These are phyloP conservation scores for Fraxinus platypoda DNA, from an alignment of 305 asterid species.

Conservation along the genomic window DNA sequence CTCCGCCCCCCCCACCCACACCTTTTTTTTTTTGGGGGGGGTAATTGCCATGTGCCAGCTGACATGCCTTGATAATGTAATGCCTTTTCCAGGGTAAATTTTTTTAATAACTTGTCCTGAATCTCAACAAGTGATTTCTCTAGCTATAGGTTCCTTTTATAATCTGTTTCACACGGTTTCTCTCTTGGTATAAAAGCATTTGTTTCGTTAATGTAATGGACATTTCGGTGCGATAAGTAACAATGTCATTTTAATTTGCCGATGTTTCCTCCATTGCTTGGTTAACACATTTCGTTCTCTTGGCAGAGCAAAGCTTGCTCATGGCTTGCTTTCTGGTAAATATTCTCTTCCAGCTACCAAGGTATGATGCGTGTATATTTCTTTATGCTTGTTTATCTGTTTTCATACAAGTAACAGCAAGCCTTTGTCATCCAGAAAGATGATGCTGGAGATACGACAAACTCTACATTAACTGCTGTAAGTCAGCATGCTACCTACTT, in stretches of 20 bases:
- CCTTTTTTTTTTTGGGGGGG: neutral
- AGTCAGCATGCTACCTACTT: conserved; percentile 20
- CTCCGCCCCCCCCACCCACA: neutral
- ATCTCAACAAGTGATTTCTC: neutral
- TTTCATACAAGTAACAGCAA: conserved; percentile 21
- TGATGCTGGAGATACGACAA: conserved; percentile 37
- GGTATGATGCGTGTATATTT: conserved; percentile 43
- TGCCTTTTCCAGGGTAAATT: neutral
- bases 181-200: neutral
- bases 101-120: neutral
- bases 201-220: neutral
- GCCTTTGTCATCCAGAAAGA: conserved; percentile 43
- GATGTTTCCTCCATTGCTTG: conserved; percentile 6
- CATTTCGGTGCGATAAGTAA: neutral
- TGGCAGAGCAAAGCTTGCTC: conserved; percentile 84
- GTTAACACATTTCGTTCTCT: conserved; percentile 21
- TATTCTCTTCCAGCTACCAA: conserved; percentile 67
- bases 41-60: neutral
- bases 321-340: conserved; percentile 96
- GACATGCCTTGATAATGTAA: neutral
- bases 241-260: neutral
- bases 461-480: conserved; percentile 44
- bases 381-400: conserved; percentile 4
- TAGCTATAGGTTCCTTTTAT: neutral
- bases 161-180: conserved; percentile 3